Percentiles rank a stretch among this genome's conserved stretches.
Conservation (phyloP, 1,284 basidiomycete genomes). For the Rhizoctonia solani region DNA sequence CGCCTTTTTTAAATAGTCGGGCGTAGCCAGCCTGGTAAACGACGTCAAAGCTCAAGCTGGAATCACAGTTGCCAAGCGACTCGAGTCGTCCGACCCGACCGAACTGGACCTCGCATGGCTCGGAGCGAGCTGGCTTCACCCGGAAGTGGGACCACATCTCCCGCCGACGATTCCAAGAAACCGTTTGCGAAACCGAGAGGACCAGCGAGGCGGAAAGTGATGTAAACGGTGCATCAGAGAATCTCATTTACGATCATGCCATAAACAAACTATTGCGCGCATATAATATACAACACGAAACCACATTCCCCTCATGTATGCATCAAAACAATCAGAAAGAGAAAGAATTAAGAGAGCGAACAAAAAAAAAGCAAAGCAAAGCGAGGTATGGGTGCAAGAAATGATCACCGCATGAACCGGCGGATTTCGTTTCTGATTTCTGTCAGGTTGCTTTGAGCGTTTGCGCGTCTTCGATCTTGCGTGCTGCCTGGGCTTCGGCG, state of each 20-base stretch:
- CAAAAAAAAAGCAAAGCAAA: too few relatives aligned
- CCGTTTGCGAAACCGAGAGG: conserved; percentile 43
- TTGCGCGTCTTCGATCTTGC: conserved; percentile 89
- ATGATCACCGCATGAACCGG: conserved; percentile 50
- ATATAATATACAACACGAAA: too few relatives aligned
- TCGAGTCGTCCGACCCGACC: conserved; percentile 80
- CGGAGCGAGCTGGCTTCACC: conserved; percentile 56
- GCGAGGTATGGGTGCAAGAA: too few relatives aligned
- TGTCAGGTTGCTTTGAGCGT: conserved; percentile 67
- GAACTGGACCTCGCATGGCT: conserved; percentile 72
- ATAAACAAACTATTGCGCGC: too few relatives aligned
- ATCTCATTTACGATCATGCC: too few relatives aligned
- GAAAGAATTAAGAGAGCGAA: too few relatives aligned
- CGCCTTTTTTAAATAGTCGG: conserved; percentile 49
- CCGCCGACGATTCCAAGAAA: conserved; percentile 35
- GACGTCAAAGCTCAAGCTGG: conserved; percentile 58
- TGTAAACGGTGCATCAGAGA: neutral
- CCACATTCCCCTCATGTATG: too few relatives aligned
- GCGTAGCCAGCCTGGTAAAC: conserved; percentile 60
- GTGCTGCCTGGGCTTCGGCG: conserved; percentile 77
- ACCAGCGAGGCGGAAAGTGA: conserved; percentile 41
- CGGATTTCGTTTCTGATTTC: conserved; percentile 84
- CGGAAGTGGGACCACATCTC: neutral
- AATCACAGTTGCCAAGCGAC: conserved; percentile 58
- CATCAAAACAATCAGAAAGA: too few relatives aligned